phyloP scores from a whole-genome alignment of 2,329 filamentous ascomycete species.

The Pseudodiploospora longispora region DNA sequence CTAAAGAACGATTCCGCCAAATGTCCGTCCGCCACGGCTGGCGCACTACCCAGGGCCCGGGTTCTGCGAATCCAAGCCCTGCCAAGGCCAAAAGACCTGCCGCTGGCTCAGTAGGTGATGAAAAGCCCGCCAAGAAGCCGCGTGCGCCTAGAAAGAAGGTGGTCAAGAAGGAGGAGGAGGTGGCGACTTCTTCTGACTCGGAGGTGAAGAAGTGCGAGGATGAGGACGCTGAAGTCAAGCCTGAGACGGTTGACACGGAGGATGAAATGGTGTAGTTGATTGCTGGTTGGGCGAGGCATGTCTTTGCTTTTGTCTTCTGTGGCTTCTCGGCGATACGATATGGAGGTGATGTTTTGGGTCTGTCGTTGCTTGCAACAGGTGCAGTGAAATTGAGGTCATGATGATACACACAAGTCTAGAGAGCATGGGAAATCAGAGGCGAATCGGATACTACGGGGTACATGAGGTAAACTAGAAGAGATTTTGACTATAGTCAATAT shows the following conservation, averaged over 20 bases:
- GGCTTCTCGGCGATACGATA: too few relatives aligned
- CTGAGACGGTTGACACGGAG: constrained; percentile 10
- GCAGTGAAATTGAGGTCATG: too few relatives aligned
- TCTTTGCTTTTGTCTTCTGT: too few relatives aligned
- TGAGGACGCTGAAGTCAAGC: constrained; percentile 9
- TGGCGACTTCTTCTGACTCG: neutral
- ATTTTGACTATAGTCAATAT: too few relatives aligned
- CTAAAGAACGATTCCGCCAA: constrained; percentile 33
- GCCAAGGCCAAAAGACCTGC: constrained; percentile 18
- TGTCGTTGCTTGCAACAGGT: too few relatives aligned
- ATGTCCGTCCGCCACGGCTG: constrained; percentile 33
- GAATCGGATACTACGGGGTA: too few relatives aligned
- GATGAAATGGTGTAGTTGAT: constrained; percentile 11
- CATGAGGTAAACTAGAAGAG: too few relatives aligned
- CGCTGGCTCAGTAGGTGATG: constrained; percentile 11
- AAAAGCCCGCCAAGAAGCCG: constrained; percentile 25
- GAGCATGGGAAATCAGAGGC: too few relatives aligned
- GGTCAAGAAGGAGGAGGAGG: constrained; percentile 17
- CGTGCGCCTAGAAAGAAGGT: constrained; percentile 23
- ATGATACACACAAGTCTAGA: too few relatives aligned
- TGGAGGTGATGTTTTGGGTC: too few relatives aligned
- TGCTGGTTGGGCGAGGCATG: too few relatives aligned
- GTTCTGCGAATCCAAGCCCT: constrained; percentile 12
- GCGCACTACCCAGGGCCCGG: constrained; percentile 18
- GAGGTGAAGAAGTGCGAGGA: constrained; percentile 5